Base-by-base conservation (phyloP, 1,139 yeast genomes). In the Magnusiomyces paraingens region DNA sequence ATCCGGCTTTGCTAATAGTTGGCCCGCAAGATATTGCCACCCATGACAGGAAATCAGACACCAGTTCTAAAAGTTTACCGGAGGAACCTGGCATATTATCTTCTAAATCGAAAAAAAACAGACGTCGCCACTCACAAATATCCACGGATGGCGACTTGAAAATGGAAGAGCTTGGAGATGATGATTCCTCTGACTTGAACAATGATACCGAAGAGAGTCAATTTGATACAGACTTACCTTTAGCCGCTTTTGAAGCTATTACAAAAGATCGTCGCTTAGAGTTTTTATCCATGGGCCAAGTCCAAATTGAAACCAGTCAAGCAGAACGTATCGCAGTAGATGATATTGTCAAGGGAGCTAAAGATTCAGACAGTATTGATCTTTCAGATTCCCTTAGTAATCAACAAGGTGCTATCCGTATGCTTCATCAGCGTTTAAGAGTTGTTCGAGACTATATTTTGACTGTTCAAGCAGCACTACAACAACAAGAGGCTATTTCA, bases 301-400 rank as follows among this genome's bases (percentile, higher is more conserved):
- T 64, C 14, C 58, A 60, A 15, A 61, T 69, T 38, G 71, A 67
- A 29, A 63, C 70, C 1, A 68, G 63, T 4, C 71, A 68, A 50
- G 71, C 73, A 1, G 73, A 70, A 52, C 60, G 70, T 46, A 68
- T 70, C 39, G 73, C 70, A 0, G 67, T 70, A 10, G 67, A 68
- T 40, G 69, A 68, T 51, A 64, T 69, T 11, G 64, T 68, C 47
- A 62, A 63, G 39, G 64, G 63, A 1, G 57, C 58, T 11, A 43
- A 52, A 20, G 55, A 52, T 35, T 53, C 57, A 10, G 47, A 53
- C 2, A 45, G 50, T 10, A 35, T 50, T 3, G 52, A 47, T 12
- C 55, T 64, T 20, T 52, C 59, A 2, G 56, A 64, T 15, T 68
- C 63, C 44, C 55, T 69, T 17, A 53, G 58, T n/a, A 62, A 65